phyloP scores from a whole-genome alignment of 169 alveolate genomes.

The Eimeria zaria region DNA sequence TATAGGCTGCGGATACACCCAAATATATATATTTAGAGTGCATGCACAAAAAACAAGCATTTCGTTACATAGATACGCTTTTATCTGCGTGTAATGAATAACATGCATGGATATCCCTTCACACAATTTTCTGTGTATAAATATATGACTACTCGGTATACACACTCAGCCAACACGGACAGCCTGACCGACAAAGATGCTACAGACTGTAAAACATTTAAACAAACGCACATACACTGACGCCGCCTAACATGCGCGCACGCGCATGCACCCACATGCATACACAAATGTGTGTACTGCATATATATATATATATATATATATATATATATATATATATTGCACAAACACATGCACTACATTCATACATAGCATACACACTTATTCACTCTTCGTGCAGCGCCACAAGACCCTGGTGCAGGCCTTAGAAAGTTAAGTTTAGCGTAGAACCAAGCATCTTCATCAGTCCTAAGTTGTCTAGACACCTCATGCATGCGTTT shows the following conservation, averaged over 20 bases:
- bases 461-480: neutral
- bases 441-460: neutral
- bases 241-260: neutral
- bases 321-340: neutral
- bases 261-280: neutral
- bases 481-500: neutral
- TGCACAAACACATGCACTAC: neutral
- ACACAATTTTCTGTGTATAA: neutral
- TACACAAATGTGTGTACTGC: neutral
- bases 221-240: neutral
- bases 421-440: neutral
- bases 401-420: neutral
- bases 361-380: neutral
- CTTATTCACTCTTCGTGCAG: neutral
- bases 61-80: too few species aligned
- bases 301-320: neutral
- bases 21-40: neutral
- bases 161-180: neutral
- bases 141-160: neutral
- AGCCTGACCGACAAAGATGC: neutral
- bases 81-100: neutral
- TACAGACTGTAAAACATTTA: neutral
- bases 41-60: neutral
- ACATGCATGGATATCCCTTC: neutral
- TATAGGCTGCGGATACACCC: neutral